These are phyloP conservation scores for Tetrahymena thermophila DNA, from an alignment of 73 alveolate genomes.

Conservation along the genomic window DNA sequence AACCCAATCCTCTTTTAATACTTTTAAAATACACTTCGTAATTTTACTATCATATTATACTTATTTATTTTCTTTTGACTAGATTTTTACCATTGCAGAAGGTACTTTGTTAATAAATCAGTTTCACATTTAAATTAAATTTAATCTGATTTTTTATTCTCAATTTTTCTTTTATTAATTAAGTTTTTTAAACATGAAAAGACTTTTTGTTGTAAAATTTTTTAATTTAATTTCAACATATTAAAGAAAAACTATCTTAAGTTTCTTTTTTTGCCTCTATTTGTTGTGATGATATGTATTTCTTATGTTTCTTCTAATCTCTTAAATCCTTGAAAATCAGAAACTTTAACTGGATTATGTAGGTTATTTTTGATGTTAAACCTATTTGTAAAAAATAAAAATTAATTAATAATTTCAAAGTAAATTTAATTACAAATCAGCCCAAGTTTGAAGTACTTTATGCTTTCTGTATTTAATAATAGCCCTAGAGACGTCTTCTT, in stretches of 20 bases:
- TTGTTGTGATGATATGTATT: neutral
- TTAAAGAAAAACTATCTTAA: neutral
- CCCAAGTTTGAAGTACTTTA: neutral
- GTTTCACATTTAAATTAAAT: neutral
- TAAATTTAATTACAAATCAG: neutral
- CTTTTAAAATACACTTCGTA: neutral
- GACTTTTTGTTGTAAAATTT: neutral
- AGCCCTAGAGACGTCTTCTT: neutral
- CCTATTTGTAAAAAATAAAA: neutral
- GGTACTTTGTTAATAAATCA: neutral
- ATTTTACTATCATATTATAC: neutral
- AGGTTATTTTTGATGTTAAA: neutral
- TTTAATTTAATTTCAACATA: neutral
- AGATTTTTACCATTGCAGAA: neutral
- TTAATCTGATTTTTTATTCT: neutral
- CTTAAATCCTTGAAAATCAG: neutral
- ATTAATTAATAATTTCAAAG: neutral
- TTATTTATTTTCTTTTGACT: neutral
- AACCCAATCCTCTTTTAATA: neutral
- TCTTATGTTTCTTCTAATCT: neutral
- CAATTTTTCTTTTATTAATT: neutral
- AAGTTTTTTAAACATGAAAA: neutral
- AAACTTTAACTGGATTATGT: neutral
- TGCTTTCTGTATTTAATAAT: neutral
- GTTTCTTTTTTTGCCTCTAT: neutral